Evolutionary conservation across 495 filamentous ascomycete species (phyloP).

Genomic region (Penicillium roqueforti): DNA sequence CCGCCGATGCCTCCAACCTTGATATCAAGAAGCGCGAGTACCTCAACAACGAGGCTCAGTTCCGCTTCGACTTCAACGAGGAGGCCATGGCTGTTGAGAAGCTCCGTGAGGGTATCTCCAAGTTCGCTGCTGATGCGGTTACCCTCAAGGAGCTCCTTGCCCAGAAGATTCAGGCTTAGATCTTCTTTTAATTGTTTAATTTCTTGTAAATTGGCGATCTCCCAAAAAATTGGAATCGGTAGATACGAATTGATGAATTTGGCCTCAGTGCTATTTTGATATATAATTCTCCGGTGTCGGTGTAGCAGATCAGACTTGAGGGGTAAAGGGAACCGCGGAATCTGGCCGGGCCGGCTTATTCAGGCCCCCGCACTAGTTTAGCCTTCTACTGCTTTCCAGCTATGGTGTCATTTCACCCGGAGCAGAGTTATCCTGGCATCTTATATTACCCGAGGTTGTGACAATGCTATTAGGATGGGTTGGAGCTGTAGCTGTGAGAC

Average conservation of each 20-base stretch:
- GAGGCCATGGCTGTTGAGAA: constrained; percentile 99
- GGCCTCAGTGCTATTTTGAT: neutral
- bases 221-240: constrained; percentile 30
- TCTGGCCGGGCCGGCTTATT: constrained; percentile 30
- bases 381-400: neutral
- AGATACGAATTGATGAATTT: constrained; percentile 41
- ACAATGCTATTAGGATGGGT: neutral
- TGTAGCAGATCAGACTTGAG: neutral
- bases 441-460: constrained; percentile 3
- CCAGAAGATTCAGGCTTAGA: constrained; percentile 68
- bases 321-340: constrained; percentile 2
- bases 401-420: neutral
- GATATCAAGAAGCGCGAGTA: constrained; percentile 85
- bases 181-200: constrained; percentile 21
- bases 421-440: neutral
- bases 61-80: constrained; percentile 99
- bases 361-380: constrained; percentile 23
- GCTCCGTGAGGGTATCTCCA: constrained; percentile 97
- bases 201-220: constrained; percentile 32
- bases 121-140: constrained; percentile 93
- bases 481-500: neutral
- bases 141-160: constrained; percentile 89
- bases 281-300: constrained; percentile 4
- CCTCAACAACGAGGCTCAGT: constrained; percentile 80
- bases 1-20: constrained; percentile 57